A percentile compares a stretch with the other conserved stretches of the same genome.
Conservation (phyloP, 176 grass and related monocot species). For the Themeda triandra region DNA sequence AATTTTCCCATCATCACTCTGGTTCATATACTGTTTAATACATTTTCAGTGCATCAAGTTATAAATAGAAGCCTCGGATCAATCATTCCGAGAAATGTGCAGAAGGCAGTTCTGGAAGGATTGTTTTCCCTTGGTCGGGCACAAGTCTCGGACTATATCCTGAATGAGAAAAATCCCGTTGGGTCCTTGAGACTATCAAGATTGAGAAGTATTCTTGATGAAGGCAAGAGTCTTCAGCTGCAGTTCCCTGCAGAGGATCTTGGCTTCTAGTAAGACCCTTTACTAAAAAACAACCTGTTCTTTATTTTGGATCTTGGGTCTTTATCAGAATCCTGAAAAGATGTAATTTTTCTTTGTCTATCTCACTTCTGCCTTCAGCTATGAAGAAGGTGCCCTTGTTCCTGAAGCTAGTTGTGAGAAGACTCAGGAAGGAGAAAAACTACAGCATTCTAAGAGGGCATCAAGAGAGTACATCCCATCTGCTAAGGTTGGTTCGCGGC, state of each 20-base stretch:
- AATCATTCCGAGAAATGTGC: slow-evolving; percentile 63
- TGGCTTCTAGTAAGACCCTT: slow-evolving; percentile 65
- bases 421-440: slow-evolving; percentile 13
- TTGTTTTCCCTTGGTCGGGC: slow-evolving; percentile 80
- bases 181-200: slow-evolving; percentile 65
- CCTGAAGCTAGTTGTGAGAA: slow-evolving; percentile 19
- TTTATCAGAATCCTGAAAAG: background rate
- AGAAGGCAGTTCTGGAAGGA: slow-evolving; percentile 68
- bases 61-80: slow-evolving; percentile 75
- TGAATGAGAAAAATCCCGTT: slow-evolving; percentile 83
- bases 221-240: slow-evolving; percentile 93
- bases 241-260: slow-evolving; percentile 97
- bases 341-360: background rate
- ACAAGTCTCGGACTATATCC: slow-evolving; percentile 81
- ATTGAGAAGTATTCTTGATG: slow-evolving; percentile 79
- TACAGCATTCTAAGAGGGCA: slow-evolving; percentile 31
- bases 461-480: slow-evolving; percentile 66
- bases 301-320: background rate
- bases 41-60: slow-evolving; percentile 65
- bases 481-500: slow-evolving; percentile 53
- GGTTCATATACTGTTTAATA: slow-evolving; percentile 7
- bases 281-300: background rate
- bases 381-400: slow-evolving; percentile 69
- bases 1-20: background rate
- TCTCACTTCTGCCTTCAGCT: slow-evolving; percentile 48